phyloP scores from a whole-genome alignment of 2,329 filamentous ascomycete genomes.

The Dactylellina parvicollis region DNA sequence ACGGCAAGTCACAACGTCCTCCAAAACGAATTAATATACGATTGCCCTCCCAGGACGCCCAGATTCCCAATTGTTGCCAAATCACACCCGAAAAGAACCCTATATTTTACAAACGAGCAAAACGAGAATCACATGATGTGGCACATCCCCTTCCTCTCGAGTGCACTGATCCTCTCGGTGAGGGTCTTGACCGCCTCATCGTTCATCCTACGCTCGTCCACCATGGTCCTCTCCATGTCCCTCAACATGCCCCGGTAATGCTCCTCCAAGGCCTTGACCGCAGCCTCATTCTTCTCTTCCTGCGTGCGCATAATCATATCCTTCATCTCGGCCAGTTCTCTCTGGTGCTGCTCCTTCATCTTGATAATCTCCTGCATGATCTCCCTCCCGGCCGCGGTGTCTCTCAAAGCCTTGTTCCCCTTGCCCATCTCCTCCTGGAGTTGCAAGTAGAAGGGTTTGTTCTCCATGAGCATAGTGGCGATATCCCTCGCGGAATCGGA shows the following conservation, averaged over 20 bases:
- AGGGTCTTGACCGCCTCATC: constrained; percentile 26
- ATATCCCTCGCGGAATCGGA: constrained; percentile 51
- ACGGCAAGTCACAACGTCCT: too few relatives aligned
- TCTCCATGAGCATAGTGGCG: constrained; percentile 67
- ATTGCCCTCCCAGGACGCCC: too few relatives aligned
- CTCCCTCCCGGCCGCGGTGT: constrained; percentile 71
- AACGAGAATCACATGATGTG: constrained; percentile 21
- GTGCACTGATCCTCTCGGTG: constrained; percentile 34
- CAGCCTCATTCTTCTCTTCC: constrained; percentile 49
- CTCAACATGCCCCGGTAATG: constrained; percentile 33
- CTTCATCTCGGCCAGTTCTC: constrained; percentile 79
- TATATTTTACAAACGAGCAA: too few relatives aligned
- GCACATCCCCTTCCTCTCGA: constrained; percentile 24
- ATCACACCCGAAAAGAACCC: not conserved
- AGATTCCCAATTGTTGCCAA: not conserved
- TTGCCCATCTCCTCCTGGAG: constrained; percentile 88
- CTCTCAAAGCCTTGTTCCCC: constrained; percentile 77
- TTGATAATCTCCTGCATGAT: constrained; percentile 80
- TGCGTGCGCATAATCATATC: constrained; percentile 62
- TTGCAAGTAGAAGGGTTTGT: constrained; percentile 86
- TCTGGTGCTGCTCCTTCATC: constrained; percentile 76
- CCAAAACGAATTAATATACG: too few relatives aligned
- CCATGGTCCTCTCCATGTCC: constrained; percentile 28
- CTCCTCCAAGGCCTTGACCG: constrained; percentile 30
- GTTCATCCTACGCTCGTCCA: constrained; percentile 43